Base-by-base conservation (phyloP, 129 eudicot genomes). In the Kitagawia praeruptora region DNA sequence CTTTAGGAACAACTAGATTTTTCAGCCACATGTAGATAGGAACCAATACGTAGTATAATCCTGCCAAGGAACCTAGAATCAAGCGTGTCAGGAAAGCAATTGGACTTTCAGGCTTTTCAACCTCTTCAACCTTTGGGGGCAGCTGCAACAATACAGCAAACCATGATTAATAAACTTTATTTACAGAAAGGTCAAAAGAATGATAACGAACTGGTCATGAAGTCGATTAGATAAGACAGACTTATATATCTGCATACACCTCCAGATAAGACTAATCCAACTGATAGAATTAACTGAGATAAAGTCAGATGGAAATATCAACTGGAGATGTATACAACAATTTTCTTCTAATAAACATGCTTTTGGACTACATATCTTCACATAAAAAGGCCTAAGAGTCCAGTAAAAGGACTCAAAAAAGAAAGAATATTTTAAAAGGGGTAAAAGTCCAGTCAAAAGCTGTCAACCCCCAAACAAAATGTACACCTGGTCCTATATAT, bases 21-120 rank as follows among this genome's bases (percentile, higher is more conserved):
- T 96, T 96, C 81, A 96, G 80, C 99, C 98, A 96, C 99, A 96
- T 96, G 87, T 96, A 96, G 51, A 92, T 83, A 38, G 99, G 99
- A 75, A 96, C 95, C 49, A 92, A 80, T 25, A 96, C 89, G 73
- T 78, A 92, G 85, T 90, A 96, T 34, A 88, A 74, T 70, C 89
- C 96, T 38, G 98, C 99, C 81, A 85, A 44, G 31, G 89, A 88
- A 40, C 99, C 99, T 53, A 96, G 87, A 85, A 92, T 75, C 81
- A 96, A 84, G 64, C 97, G 97, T 13, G 58, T 39, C 5, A 92
- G n/a, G 77, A 96, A 96, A 34, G 89, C 88, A 40, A 86, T 79
- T 2, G 91, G 96, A 54, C 88, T 90, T 70, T 86, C 86, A 25
- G 93, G 95, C 81, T 92, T 75, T 70, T 86, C 83, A 19, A 92